Evolutionary conservation across 306 rosid species (phyloP).

Genomic region (Phaseolus lunatus): DNA sequence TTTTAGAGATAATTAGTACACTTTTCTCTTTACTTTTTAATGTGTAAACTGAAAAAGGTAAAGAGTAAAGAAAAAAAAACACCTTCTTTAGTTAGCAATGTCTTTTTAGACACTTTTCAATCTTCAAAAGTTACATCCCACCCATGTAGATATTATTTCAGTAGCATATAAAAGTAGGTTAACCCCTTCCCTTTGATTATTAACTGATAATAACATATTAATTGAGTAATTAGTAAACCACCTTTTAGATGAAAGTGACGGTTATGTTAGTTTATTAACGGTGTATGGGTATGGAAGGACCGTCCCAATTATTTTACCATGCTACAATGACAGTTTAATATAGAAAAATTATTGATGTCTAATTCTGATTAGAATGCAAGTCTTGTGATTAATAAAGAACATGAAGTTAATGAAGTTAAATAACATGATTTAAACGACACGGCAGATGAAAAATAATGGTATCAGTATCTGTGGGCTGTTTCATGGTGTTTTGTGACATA

Average conservation of each 20-base stretch:
- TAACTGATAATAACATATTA: background rate
- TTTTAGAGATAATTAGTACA: too few species aligned
- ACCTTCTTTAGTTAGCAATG: background rate
- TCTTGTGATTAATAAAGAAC: constrained; percentile 24
- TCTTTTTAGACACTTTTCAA: background rate
- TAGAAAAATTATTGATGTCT: constrained; percentile 21
- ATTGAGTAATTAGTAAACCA: constrained; percentile 26
- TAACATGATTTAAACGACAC: constrained; percentile 19
- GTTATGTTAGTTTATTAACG: constrained; percentile 34
- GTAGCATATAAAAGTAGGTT: background rate
- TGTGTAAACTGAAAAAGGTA: too few species aligned
- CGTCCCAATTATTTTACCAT: constrained; percentile 41
- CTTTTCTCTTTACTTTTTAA: too few species aligned
- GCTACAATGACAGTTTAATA: constrained; percentile 50
- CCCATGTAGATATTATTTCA: background rate
- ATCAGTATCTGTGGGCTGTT: constrained; percentile 13
- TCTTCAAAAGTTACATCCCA: background rate
- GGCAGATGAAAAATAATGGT: constrained; percentile 30
- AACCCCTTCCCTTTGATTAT: background rate
- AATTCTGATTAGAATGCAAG: constrained; percentile 7
- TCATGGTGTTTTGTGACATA: background rate
- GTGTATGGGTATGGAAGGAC: constrained; percentile 37
- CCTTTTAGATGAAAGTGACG: constrained; percentile 46
- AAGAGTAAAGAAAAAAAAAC: too few species aligned
- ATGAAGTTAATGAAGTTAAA: background rate